phyloP scores from a whole-genome alignment of 495 filamentous ascomycete genomes.

The Terfezia boudieri region DNA sequence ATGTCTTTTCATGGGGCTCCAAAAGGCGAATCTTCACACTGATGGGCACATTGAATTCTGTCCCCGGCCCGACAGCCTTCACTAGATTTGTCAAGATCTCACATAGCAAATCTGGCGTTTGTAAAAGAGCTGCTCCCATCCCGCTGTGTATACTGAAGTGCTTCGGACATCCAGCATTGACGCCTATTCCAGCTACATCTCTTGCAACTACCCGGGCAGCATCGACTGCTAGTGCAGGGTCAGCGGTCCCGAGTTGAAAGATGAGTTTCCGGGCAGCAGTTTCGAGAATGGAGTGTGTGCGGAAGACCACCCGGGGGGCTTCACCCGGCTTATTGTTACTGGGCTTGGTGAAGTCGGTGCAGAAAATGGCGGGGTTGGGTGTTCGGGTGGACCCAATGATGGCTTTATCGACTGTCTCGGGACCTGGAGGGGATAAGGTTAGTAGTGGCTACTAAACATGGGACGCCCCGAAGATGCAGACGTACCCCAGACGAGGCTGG shows the following conservation, averaged over 20 bases:
- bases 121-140: conserved; percentile 82
- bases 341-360: conserved; percentile 50
- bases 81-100: conserved; percentile 66
- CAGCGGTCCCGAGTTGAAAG: conserved; percentile 77
- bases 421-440: conserved; percentile 29
- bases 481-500: conserved; percentile 83
- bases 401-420: conserved; percentile 77
- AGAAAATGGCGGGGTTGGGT: conserved; percentile 46
- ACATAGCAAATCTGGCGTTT: conserved; percentile 58
- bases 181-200: conserved; percentile 82
- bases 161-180: conserved; percentile 94
- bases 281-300: conserved; percentile 57
- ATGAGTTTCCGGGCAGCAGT: conserved; percentile 35
- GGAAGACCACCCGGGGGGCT: conserved; percentile 39
- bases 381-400: conserved; percentile 66
- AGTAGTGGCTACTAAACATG: neutral
- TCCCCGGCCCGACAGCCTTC: conserved; percentile 36
- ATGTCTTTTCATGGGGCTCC: conserved; percentile 48
- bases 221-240: conserved; percentile 55
- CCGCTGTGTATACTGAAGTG: conserved; percentile 77
- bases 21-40: conserved; percentile 88
- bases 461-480: neutral
- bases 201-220: conserved; percentile 61
- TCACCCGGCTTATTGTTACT: conserved; percentile 26
- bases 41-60: conserved; percentile 61